Conservation (phyloP, 2,329 filamentous ascomycete genomes). For the Thielaviopsis euricoi region DNA sequence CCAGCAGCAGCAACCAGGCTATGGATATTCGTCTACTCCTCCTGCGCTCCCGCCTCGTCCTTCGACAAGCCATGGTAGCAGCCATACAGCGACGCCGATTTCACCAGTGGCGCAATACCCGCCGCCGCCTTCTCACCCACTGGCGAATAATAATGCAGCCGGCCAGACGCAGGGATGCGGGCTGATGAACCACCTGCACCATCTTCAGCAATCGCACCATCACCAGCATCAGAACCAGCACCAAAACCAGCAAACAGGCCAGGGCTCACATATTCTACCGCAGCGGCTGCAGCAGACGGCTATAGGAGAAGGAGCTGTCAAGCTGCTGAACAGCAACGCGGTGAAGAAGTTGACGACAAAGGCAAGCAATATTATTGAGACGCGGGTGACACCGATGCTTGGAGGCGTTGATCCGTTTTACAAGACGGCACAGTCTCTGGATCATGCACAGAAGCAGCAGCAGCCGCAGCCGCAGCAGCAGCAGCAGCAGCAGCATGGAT, state of each 20-base stretch:
- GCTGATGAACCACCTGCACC: too few species aligned
- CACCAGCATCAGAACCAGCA: neutral
- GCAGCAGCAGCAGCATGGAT: neutral
- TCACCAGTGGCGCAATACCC: neutral
- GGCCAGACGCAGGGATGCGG: too few species aligned
- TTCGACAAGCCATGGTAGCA: neutral
- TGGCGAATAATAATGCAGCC: too few species aligned
- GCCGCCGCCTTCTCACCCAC: neutral
- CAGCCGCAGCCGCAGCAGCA: neutral
- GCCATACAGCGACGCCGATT: neutral
- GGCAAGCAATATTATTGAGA: slow-evolving; percentile 14
- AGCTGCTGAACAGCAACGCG: slow-evolving; percentile 13
- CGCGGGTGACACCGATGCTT: slow-evolving; percentile 14
- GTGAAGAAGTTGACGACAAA: slow-evolving; percentile 13
- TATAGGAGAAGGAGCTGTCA: neutral
- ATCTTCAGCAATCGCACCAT: neutral
- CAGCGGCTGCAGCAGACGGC: neutral
- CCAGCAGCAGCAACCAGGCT: neutral
- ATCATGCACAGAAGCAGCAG: neutral
- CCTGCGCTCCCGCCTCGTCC: slow-evolving; percentile 3
- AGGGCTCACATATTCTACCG: too few species aligned
- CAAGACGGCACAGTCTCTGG: slow-evolving; percentile 1
- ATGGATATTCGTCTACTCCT: neutral
- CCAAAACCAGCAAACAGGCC: too few species aligned
- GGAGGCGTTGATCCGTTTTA: slow-evolving; percentile 4